Evolutionary conservation across 352 stramenopile genomes (phyloP).

Genomic region (Elongisporangium prolatum): DNA sequence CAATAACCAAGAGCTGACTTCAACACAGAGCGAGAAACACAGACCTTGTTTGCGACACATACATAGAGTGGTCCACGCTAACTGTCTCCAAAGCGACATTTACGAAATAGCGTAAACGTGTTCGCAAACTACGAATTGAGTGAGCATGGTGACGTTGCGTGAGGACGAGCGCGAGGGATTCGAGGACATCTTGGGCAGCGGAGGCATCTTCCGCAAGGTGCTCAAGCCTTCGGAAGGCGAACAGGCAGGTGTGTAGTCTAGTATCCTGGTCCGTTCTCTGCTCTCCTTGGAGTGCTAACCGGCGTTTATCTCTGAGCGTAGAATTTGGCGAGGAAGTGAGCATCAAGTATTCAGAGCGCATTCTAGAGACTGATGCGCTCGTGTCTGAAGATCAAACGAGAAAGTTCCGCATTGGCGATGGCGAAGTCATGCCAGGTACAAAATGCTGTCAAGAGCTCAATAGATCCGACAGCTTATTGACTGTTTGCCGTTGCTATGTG

Average conservation of each 20-base stretch:
- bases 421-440: constrained; percentile 74
- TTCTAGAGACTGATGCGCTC: constrained; percentile 35
- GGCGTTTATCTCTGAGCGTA: constrained; percentile 16
- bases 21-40: neutral
- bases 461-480: neutral
- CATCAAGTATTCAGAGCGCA: constrained; percentile 56
- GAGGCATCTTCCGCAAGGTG: constrained; percentile 74
- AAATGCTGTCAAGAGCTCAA: neutral
- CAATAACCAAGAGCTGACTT: neutral
- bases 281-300: neutral
- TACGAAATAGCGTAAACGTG: neutral
- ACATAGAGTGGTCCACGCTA: neutral
- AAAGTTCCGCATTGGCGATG: constrained; percentile 78
- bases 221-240: constrained; percentile 43
- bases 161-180: constrained; percentile 53
- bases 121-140: neutral
- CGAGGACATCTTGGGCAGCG: constrained; percentile 74
- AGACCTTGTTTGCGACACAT: neutral
- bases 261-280: neutral
- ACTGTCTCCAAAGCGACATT: neutral
- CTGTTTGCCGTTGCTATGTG: neutral
- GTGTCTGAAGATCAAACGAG: constrained; percentile 45
- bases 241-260: constrained; percentile 40
- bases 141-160: constrained; percentile 24
- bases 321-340: constrained; percentile 82